Evolutionary conservation across 2,329 filamentous ascomycete species (phyloP).

Genomic region (Cladophialophora carrionii): DNA sequence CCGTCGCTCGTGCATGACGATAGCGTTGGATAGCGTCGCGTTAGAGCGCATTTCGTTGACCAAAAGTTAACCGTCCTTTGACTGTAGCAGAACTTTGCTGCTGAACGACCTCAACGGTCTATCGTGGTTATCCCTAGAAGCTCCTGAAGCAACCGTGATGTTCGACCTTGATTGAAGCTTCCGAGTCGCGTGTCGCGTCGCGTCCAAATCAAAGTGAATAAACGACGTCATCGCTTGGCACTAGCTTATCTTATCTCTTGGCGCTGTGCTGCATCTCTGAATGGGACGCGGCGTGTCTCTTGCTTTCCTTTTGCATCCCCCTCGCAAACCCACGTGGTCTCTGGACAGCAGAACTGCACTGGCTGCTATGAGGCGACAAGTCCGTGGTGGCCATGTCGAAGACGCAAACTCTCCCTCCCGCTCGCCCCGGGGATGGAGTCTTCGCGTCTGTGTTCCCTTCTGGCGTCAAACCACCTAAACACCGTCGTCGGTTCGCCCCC

Average conservation of each 20-base stretch:
- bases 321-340: not conserved
- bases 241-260: not conserved
- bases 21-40: no score
- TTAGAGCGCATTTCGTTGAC: no score
- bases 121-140: no score
- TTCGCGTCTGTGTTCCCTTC: slow-evolving; percentile 33
- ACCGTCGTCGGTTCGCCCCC: slow-evolving; percentile 22
- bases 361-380: not conserved
- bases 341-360: not conserved
- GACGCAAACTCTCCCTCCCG: slow-evolving; percentile 9
- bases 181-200: not conserved
- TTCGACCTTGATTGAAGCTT: not conserved
- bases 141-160: no score
- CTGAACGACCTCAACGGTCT: no score
- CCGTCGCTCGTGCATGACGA: no score
- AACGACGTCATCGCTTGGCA: not conserved
- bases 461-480: slow-evolving; percentile 24
- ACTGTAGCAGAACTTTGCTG: no score
- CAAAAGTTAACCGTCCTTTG: no score
- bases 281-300: no score
- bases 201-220: not conserved
- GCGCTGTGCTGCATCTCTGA: not conserved
- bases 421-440: slow-evolving; percentile 4
- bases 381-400: slow-evolving; percentile 12
- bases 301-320: not conserved